These are phyloP conservation scores for Sarocladium kiliense DNA, from an alignment of 2,329 filamentous ascomycete genomes.

Conservation along the genomic window DNA sequence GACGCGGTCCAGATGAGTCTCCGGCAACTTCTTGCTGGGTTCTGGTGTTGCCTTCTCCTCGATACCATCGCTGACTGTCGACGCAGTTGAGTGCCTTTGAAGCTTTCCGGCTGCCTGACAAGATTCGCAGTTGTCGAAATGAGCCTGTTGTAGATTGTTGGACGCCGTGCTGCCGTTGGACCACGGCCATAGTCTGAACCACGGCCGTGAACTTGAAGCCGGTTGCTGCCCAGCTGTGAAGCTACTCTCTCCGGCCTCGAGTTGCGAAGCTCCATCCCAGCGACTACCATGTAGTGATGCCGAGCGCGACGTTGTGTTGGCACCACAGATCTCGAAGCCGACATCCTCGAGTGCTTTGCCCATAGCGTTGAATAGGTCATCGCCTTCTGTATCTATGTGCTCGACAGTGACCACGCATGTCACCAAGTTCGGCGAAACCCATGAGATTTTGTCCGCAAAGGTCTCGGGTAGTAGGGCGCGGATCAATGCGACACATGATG, in stretches of 20 bases:
- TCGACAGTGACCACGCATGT: conserved; percentile 62
- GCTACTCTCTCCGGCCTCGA: background rate
- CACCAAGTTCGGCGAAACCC: conserved; percentile 66
- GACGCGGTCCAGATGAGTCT: background rate
- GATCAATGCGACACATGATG: conserved; percentile 66
- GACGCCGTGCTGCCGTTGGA: conserved; percentile 22
- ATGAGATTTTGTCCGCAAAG: conserved; percentile 41
- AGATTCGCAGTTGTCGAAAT: conserved; percentile 32
- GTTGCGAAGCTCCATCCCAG: conserved; percentile 13
- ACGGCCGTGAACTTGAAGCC: background rate
- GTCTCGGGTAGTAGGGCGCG: conserved; percentile 48
- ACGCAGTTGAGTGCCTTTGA: background rate
- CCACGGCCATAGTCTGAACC: conserved; percentile 16
- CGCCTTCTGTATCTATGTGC: conserved; percentile 37
- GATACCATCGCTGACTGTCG: background rate
- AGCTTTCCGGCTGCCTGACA: conserved; percentile 21
- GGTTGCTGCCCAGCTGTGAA: background rate
- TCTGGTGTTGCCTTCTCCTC: background rate
- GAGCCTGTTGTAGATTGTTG: conserved; percentile 19
- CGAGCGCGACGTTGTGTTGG: conserved; percentile 31
- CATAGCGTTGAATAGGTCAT: conserved; percentile 37
- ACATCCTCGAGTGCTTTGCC: conserved; percentile 45
- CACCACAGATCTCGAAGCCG: conserved; percentile 54
- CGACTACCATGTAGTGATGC: conserved; percentile 19
- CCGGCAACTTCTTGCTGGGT: background rate